A percentile compares a stretch with the other conserved stretches of the same genome.
Conservation (phyloP, 129 eudicot species). For the Tanacetum coccineum region DNA sequence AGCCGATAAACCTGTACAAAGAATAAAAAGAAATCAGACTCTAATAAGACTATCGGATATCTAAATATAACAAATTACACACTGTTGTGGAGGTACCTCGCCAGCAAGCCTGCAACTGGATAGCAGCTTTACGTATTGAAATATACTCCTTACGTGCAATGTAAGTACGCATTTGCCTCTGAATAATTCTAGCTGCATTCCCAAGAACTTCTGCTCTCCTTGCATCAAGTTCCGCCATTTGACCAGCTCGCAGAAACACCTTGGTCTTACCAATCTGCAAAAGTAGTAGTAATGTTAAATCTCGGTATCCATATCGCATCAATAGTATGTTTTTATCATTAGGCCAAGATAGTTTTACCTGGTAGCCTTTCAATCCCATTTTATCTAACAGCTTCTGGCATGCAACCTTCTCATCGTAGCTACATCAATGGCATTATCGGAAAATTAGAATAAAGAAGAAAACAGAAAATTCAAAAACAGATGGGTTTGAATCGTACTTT, state of each 20-base stretch:
- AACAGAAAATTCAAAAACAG: neutral
- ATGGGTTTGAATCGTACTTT: conserved; percentile 49
- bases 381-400: conserved; percentile 86
- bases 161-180: conserved; percentile 87
- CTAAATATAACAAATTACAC: neutral
- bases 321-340: neutral
- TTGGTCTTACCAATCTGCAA: conserved; percentile 96
- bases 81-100: conserved; percentile 49
- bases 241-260: conserved; percentile 97
- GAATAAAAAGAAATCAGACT: too few species aligned
- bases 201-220: conserved; percentile 99
- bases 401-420: conserved; percentile 91
- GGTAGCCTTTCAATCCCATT: conserved; percentile 89
- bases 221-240: conserved; percentile 99
- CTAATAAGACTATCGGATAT: too few species aligned
- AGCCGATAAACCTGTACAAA: conserved; percentile 21
- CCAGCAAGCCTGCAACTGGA: conserved; percentile 91
- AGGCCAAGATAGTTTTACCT: too few species aligned
- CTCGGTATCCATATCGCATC: conserved; percentile 1
- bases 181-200: conserved; percentile 87
- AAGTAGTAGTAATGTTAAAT: conserved; percentile 19
- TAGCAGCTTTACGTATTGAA: conserved; percentile 77
- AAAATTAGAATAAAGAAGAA: conserved; percentile 4
- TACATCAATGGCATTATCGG: conserved; percentile 27
- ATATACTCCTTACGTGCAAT: conserved; percentile 86